Conservation (phyloP, 1,139 yeast species). For the Yamadazyma diospyri region DNA sequence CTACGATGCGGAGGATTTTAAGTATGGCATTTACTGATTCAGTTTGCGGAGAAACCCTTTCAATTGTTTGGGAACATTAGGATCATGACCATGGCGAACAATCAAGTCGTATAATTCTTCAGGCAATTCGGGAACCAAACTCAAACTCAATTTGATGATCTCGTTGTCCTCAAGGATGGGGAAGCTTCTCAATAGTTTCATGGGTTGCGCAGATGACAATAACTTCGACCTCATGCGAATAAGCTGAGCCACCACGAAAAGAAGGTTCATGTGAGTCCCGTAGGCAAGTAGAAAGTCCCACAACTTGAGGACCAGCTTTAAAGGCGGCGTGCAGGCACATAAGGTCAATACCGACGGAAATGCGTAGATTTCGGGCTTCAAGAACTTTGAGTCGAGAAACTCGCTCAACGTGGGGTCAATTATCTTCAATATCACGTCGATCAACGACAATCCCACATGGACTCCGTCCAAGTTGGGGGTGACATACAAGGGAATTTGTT, state of each 20-base stretch:
- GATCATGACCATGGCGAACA: conserved; percentile 69
- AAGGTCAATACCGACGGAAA: conserved; percentile 84
- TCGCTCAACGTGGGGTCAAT: conserved; percentile 72
- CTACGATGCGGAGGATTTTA: conserved; percentile 57
- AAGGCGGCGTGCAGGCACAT: conserved; percentile 88
- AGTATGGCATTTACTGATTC: conserved; percentile 21
- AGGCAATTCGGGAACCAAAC: conserved; percentile 78
- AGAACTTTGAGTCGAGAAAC: conserved; percentile 57
- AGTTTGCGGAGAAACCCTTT: conserved; percentile 20
- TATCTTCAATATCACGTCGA: conserved; percentile 66
- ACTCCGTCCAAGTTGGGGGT: conserved; percentile 80
- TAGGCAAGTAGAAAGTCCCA: conserved; percentile 94
- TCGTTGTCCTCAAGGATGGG: conserved; percentile 73
- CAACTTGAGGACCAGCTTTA: conserved; percentile 66
- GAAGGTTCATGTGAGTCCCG: conserved; percentile 83
- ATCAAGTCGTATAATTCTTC: conserved; percentile 63
- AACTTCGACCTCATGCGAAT: conserved; percentile 63
- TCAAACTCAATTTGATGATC: conserved; percentile 73
- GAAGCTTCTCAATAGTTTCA: conserved; percentile 68
- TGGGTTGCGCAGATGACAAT: conserved; percentile 61
- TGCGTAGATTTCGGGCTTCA: conserved; percentile 83
- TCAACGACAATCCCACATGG: conserved; percentile 67
- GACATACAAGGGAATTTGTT: conserved; percentile 74
- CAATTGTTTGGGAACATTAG: conserved; percentile 37
- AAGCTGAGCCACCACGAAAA: conserved; percentile 82